phyloP scores from a whole-genome alignment of 1,284 basidiomycete genomes.

The Ganoderma lucidum region DNA sequence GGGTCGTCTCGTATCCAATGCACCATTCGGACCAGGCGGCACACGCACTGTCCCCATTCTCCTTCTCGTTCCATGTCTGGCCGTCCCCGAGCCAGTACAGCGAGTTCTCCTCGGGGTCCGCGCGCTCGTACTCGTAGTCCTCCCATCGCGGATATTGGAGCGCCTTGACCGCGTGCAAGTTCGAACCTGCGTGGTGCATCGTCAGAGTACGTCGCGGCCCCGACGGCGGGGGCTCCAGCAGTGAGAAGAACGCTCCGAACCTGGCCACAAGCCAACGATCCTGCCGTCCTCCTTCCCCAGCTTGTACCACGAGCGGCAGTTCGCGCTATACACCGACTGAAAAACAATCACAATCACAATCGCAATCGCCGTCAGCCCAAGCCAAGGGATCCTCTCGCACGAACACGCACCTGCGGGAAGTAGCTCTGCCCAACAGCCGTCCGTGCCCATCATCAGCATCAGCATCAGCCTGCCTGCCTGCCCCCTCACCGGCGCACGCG shows the following conservation, averaged over 20 bases:
- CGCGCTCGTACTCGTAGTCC: slow-evolving; percentile 62
- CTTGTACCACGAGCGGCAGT: slow-evolving; percentile 75
- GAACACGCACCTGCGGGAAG: slow-evolving; percentile 16
- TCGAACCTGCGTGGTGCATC: slow-evolving; percentile 49
- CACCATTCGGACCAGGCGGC: not conserved
- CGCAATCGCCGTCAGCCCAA: not conserved
- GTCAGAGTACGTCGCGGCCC: too few relatives aligned
- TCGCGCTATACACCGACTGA: slow-evolving; percentile 65
- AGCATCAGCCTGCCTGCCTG: too few relatives aligned
- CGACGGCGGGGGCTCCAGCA: too few relatives aligned
- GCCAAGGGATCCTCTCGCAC: too few relatives aligned
- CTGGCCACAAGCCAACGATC: slow-evolving; percentile 66
- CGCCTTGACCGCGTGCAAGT: slow-evolving; percentile 57
- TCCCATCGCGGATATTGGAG: slow-evolving; percentile 71
- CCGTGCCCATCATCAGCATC: not conserved
- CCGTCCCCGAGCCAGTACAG: slow-evolving; percentile 65
- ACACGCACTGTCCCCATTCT: slow-evolving; percentile 56
- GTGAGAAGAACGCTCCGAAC: slow-evolving; percentile 38
- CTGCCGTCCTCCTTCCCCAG: slow-evolving; percentile 64
- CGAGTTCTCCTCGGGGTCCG: slow-evolving; percentile 55
- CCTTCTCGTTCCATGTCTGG: slow-evolving; percentile 51
- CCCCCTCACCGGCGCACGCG: too few relatives aligned
- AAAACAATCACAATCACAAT: not conserved
- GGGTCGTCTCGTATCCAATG: not conserved
- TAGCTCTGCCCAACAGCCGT: slow-evolving; percentile 2